Conservation (phyloP, 73 alveolate genomes). For the Paramecium caudatum region DNA sequence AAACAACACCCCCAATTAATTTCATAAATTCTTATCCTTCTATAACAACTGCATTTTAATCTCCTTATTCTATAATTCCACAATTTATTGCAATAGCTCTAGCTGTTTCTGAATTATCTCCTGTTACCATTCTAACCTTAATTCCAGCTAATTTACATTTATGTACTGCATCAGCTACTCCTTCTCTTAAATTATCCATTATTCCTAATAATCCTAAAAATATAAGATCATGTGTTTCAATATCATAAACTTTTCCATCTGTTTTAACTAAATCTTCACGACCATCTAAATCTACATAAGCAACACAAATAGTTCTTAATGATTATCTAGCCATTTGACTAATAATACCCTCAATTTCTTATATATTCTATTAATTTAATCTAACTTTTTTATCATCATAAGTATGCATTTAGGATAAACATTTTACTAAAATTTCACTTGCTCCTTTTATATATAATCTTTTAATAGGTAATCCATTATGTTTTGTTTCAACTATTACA, state of each 20-base stretch:
- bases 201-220: constrained; percentile 88
- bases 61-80: constrained; percentile 70
- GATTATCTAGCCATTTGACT: constrained; percentile 84
- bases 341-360: constrained; percentile 75
- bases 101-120: constrained; percentile 94
- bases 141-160: constrained; percentile 85
- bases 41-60: constrained; percentile 50
- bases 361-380: neutral
- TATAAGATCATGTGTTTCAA: constrained; percentile 81
- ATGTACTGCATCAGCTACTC: constrained; percentile 75
- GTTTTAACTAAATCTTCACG: constrained; percentile 52
- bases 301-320: constrained; percentile 83
- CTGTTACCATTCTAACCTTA: constrained; percentile 95
- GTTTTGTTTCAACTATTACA: constrained; percentile 37
- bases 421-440: neutral
- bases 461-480: neutral
- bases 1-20: constrained; percentile 86
- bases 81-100: constrained; percentile 94
- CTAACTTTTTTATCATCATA: neutral
- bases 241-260: constrained; percentile 69
- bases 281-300: constrained; percentile 81
- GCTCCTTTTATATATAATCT: constrained; percentile 58
- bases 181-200: constrained; percentile 85
- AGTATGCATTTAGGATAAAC: constrained; percentile 41
- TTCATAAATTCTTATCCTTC: constrained; percentile 85